Evolutionary conservation across 768 basidiomycete species (phyloP), one percentile per base, ranked within the genome.

Genomic region (Krasilnikovozyma curviuscula): DNA sequence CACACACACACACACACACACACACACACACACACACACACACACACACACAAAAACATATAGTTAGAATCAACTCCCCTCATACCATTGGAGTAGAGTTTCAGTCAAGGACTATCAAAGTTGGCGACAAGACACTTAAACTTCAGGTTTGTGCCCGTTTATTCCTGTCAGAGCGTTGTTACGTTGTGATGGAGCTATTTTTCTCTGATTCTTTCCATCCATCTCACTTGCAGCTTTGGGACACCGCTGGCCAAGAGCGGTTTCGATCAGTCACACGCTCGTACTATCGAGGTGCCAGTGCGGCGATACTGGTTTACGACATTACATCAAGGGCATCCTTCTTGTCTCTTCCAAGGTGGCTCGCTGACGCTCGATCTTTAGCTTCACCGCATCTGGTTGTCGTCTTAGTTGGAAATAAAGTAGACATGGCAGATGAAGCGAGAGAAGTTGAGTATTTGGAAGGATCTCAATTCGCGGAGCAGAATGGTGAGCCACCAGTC

Each of bases 31-130:
- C 14, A 28, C 46, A 41, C 48, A 50, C 5, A 27, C 46, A 55
- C 50, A 53, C 40, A 52, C 52, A 43, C 48, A 56, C 23, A 48
- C 52, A 2, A 45, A 43, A 7, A 44, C n/a, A 58, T 12, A 12
- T 52, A 93, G 88, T 89, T 73, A 91, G 88, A 67, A 80, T 84
- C 56, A 81, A 91, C 65, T 86, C 86, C 5, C 83, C 89, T 67
- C 93, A 97, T 64, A 97, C 93, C 13, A 97, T 98, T 50, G 93
- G 91, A 9, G 93, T 98, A 25, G 93, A 97, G 61, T 97, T 98
- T 63, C 86, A 86, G 16, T 91, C 86, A 61, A 72, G 88, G 56
- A 88, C 86, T 0, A 76, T 98, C 51, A 81, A 80, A 59, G 72
- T 97, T 21, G 89, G 83, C 44, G 88, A 93, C 70, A 84, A 86